phyloP scores from a whole-genome alignment of 202 grass and related monocot genomes.

The Dendrocalamus latiflorus region DNA sequence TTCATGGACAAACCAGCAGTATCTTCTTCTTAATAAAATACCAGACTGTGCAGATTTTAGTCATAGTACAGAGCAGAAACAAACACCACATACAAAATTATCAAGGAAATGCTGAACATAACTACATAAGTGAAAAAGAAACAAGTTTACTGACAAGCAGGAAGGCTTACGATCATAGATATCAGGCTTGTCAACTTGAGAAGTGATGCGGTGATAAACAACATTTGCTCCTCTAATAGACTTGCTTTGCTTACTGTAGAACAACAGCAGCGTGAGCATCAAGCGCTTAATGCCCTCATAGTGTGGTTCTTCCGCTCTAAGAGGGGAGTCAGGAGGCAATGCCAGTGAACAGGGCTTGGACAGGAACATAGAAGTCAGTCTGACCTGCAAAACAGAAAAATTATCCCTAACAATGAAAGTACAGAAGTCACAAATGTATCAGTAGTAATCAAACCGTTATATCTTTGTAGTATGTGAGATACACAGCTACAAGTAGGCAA shows the following conservation, averaged over 20 bases:
- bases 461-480: background rate
- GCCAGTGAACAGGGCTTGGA: constrained; percentile 93
- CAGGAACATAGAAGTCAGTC: constrained; percentile 80
- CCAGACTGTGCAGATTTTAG: background rate
- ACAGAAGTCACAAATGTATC: constrained; percentile 3
- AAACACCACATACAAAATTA: constrained; percentile 20
- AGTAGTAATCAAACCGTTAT: background rate
- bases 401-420: background rate
- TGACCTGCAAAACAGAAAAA: constrained; percentile 50
- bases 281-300: constrained; percentile 64
- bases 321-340: constrained; percentile 68
- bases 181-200: constrained; percentile 71
- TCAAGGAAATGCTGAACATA: background rate
- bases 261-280: constrained; percentile 71
- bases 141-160: constrained; percentile 7
- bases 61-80: background rate
- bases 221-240: constrained; percentile 87
- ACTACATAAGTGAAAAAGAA: constrained; percentile 31
- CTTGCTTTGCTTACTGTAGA: constrained; percentile 99
- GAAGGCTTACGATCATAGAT: constrained; percentile 80
- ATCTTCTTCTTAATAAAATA: background rate
- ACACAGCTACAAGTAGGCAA: background rate
- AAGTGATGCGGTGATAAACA: constrained; percentile 77
- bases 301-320: constrained; percentile 70
- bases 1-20: background rate